These are phyloP conservation scores for Stemphylium beticola DNA, from an alignment of 2,329 filamentous ascomycete species.

Conservation along the genomic window DNA sequence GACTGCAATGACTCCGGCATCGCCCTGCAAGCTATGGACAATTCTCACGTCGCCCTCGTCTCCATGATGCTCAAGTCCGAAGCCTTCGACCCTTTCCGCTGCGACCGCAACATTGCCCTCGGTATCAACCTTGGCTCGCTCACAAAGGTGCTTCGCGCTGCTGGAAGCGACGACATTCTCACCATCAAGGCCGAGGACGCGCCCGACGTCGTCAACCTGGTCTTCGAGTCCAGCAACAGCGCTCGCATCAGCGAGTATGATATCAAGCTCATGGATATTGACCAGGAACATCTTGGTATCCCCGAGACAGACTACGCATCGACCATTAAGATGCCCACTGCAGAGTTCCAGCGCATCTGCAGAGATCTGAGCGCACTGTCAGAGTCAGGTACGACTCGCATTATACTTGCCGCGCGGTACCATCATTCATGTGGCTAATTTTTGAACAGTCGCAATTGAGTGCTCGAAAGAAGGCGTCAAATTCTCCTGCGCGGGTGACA, in stretches of 20 bases:
- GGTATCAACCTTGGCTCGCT: constrained; percentile 96
- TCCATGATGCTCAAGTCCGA: constrained; percentile 99
- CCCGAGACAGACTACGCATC: constrained; percentile 98
- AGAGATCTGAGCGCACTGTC: constrained; percentile 89
- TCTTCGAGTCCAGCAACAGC: constrained; percentile 87
- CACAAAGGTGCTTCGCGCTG: constrained; percentile 94
- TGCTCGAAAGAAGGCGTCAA: constrained; percentile 97
- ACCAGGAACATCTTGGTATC: constrained; percentile 98
- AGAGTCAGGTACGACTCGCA: constrained; percentile 77
- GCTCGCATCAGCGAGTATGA: constrained; percentile 98
- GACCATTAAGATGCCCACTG: constrained; percentile 84
- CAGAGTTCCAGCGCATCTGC: constrained; percentile 94
- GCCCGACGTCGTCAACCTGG: constrained; percentile 91
- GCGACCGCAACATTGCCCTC: constrained; percentile 97
- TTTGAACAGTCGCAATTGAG: constrained; percentile 80
- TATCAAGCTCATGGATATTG: constrained; percentile 99
- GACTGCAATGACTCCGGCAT: constrained; percentile 99
- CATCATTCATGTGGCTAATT: constrained; percentile 29
- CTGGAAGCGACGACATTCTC: constrained; percentile 91
- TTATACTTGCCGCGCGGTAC: not conserved
- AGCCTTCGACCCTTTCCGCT: constrained; percentile 92
- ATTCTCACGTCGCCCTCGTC: constrained; percentile 97
- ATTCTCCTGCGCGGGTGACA: constrained; percentile 91
- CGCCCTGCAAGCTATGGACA: constrained; percentile 99
- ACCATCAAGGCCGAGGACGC: constrained; percentile 98